Evolutionary conservation across 163 green algal species (phyloP).

Genomic region (Scenedesmus sp.): DNA sequence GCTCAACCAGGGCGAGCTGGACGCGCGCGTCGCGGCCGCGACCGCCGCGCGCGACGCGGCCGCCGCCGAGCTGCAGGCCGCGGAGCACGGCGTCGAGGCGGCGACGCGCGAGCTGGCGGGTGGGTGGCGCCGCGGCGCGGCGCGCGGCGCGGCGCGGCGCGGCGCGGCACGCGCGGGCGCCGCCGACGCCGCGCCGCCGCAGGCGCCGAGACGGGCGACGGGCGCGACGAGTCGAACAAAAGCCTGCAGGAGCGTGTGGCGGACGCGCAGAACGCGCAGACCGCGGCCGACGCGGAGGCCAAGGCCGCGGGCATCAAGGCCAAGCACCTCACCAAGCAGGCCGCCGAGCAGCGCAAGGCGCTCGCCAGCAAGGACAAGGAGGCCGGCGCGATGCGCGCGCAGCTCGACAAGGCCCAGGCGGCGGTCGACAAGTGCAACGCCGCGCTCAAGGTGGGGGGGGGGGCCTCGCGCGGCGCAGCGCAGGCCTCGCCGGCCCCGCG

Average conservation of each 20-base stretch:
- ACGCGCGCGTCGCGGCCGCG: conserved; percentile 47
- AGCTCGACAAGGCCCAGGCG: conserved; percentile 60
- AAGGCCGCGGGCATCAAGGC: conserved; percentile 64
- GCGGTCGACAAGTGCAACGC: conserved; percentile 58
- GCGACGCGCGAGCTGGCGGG: conserved; percentile 80
- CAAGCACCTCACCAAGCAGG: conserved; percentile 88
- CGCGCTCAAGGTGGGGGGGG: conserved; percentile 46
- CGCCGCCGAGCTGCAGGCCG: conserved; percentile 48
- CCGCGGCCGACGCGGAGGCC: conserved; percentile 71
- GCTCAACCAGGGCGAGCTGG: conserved; percentile 50
- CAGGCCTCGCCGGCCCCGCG: too few relatives aligned
- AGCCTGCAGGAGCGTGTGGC: conserved; percentile 86
- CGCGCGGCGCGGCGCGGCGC: neutral
- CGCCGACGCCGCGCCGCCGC: too few relatives aligned
- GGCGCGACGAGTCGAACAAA: conserved; percentile 84
- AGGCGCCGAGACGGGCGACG: conserved; percentile 85
- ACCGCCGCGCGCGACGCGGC: conserved; percentile 54
- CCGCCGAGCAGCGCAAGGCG: conserved; percentile 77
- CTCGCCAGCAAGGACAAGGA: conserved; percentile 85
- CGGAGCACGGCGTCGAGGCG: conserved; percentile 69
- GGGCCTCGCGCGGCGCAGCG: too few relatives aligned
- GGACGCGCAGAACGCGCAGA: conserved; percentile 76
- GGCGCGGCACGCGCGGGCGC: too few relatives aligned
- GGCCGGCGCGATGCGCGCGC: conserved; percentile 56
- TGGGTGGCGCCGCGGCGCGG: conserved; percentile 6